Conservation (phyloP, 176 grass and related monocot species). For the Echinochloa phyllopogon region DNA sequence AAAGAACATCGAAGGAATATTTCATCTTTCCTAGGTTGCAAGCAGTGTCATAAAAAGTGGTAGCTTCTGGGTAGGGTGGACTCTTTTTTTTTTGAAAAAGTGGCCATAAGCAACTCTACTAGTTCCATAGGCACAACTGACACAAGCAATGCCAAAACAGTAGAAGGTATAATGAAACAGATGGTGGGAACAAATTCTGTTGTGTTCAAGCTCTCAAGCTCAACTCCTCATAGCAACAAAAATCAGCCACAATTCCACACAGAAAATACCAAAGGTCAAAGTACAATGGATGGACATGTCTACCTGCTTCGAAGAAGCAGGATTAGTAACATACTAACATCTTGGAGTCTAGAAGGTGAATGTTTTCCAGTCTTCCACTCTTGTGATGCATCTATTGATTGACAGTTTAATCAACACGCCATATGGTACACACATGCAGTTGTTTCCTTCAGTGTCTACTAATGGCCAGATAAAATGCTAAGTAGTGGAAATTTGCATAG, state of each 20-base stretch:
- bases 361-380: neutral
- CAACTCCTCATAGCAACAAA: neutral
- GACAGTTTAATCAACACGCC: neutral
- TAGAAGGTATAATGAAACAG: neutral
- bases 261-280: neutral
- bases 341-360: neutral
- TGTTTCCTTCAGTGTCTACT: neutral
- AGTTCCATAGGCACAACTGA: neutral
- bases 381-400: neutral
- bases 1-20: neutral
- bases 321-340: neutral
- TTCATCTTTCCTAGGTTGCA: neutral
- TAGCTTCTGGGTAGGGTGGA: neutral
- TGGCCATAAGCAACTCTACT: neutral
- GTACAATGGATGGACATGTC: neutral
- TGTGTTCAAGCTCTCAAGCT: neutral
- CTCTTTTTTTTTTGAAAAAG: neutral
- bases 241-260: neutral
- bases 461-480: slow-evolving; percentile 16
- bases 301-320: neutral
- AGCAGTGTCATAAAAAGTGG: neutral
- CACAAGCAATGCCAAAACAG: neutral
- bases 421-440: neutral
- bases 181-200: neutral
- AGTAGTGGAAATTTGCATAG: neutral